Conservation (phyloP, 2,329 filamentous ascomycete genomes). For the Chrysoporthe cubensis region DNA sequence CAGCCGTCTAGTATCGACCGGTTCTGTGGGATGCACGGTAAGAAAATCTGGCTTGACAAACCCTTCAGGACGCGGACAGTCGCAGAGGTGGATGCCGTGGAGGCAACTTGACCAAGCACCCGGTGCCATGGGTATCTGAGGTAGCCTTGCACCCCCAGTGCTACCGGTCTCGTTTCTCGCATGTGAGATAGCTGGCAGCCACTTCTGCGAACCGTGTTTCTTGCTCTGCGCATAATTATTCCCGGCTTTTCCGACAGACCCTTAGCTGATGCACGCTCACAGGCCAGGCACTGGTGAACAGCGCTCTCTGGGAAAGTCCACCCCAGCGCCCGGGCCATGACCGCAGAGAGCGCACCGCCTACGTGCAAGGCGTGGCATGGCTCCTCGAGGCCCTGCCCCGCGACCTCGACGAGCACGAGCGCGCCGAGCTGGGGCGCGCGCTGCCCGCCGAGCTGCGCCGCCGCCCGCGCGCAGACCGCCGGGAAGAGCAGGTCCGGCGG, state of each 20-base stretch:
- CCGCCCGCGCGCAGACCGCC: neutral
- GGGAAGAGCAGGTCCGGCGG: constrained; percentile 15
- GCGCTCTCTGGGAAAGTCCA: constrained; percentile 13
- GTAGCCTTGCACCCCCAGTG: too few relatives aligned
- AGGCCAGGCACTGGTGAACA: constrained; percentile 25
- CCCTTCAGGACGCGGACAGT: too few relatives aligned
- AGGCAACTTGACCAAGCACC: too few relatives aligned
- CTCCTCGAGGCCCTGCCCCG: constrained; percentile 65
- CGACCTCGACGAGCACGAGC: constrained; percentile 60
- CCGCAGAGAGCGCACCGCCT: constrained; percentile 57
- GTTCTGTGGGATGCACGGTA: constrained; percentile 31
- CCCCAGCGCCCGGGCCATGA: neutral
- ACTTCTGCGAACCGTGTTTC: too few relatives aligned
- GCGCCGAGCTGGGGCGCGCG: constrained; percentile 53
- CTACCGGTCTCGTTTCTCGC: too few relatives aligned
- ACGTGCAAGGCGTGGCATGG: constrained; percentile 66
- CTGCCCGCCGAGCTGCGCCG: constrained; percentile 43
- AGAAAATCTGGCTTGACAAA: neutral
- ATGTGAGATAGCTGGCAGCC: too few relatives aligned
- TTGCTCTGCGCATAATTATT: too few relatives aligned
- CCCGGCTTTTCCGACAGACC: too few relatives aligned
- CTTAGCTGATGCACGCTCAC: neutral
- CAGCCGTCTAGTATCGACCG: constrained; percentile 27
- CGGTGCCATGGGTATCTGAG: too few relatives aligned
- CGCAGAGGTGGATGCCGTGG: too few relatives aligned